Evolutionary conservation across 305 asterid species (phyloP).

Genomic region (Fraxinus paxiana): DNA sequence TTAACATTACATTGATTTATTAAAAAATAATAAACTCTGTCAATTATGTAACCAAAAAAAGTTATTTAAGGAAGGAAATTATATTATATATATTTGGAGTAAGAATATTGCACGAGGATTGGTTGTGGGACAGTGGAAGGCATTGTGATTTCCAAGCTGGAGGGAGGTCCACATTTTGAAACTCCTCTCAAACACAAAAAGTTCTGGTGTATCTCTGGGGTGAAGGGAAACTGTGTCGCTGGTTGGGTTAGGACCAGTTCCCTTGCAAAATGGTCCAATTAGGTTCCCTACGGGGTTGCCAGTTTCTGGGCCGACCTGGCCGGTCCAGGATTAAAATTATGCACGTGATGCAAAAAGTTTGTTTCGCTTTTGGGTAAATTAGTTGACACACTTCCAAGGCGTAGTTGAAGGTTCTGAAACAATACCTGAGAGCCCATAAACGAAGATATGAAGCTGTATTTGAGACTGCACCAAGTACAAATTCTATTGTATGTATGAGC

Average conservation of each 20-base stretch:
- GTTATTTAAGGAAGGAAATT: not conserved
- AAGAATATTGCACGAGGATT: not conserved
- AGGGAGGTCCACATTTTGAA: not conserved
- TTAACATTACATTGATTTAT: not conserved
- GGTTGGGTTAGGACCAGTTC: not conserved
- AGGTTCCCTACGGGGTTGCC: not conserved
- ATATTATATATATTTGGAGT: not conserved
- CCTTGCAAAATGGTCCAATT: not conserved
- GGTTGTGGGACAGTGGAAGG: not conserved
- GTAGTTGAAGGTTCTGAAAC: slow-evolving; percentile 14
- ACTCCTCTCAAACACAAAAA: not conserved
- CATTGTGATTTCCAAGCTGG: not conserved
- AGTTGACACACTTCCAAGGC: slow-evolving; percentile 4
- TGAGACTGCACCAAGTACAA: slow-evolving; percentile 96
- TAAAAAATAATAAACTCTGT: not conserved
- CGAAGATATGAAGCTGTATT: slow-evolving; percentile 97
- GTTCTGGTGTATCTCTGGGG: not conserved
- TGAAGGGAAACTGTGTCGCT: not conserved
- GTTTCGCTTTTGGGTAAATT: not conserved
- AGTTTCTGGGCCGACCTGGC: not conserved
- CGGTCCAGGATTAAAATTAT: not conserved
- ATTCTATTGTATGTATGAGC: slow-evolving; percentile 89
- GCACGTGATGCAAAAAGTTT: not conserved
- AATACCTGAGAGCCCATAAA: slow-evolving; percentile 93
- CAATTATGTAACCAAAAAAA: not conserved